A percentile compares a stretch with the other conserved stretches of the same genome.
Conservation (phyloP, 192 early-diverging fungal species). For the Rhizophagus sp. region DNA sequence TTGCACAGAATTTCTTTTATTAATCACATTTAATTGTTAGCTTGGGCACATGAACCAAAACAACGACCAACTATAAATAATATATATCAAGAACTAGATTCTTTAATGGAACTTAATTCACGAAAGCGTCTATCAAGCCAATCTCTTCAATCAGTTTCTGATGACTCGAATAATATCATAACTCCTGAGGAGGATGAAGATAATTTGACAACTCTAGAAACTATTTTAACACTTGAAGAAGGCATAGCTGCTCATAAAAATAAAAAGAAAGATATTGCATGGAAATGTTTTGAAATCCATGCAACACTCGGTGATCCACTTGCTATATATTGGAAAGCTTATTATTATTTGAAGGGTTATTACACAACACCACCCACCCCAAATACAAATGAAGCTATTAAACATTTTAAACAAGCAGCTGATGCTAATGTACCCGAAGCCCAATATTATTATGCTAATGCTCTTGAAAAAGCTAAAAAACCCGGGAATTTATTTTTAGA, state of each 20-base stretch:
- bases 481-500: neutral
- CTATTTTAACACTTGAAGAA: conserved; percentile 10
- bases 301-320: neutral
- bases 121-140: neutral
- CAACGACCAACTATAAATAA: neutral
- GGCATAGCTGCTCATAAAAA: neutral
- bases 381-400: neutral
- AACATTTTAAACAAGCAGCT: conserved; percentile 4
- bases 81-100: neutral
- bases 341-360: conserved; percentile 17
- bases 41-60: neutral
- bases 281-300: conserved; percentile 22
- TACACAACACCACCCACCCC: neutral
- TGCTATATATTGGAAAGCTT: conserved; percentile 25
- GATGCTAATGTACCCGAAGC: conserved; percentile 14
- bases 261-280: neutral
- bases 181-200: neutral
- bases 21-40: neutral
- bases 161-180: neutral
- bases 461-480: neutral
- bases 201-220: neutral
- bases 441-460: conserved; percentile 6
- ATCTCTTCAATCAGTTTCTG: neutral
- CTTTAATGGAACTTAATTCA: neutral
- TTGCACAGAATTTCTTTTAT: neutral